phyloP scores from a whole-genome alignment of 208 protist species.

The Acanthamoeba lugdunensis region DNA sequence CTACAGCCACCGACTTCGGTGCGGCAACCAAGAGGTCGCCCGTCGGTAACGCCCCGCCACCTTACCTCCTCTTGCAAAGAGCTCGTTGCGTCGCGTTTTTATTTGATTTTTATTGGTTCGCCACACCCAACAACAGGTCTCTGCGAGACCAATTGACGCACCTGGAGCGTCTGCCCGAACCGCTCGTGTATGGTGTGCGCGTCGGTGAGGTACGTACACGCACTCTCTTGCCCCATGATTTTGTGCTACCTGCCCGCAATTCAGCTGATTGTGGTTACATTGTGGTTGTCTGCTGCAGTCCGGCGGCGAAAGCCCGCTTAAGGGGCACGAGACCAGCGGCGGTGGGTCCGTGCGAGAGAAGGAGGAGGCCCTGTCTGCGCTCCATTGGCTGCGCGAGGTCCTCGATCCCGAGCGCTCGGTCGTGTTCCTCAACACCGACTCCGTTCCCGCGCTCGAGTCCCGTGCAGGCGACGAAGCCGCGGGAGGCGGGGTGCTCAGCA shows the following conservation, averaged over 20 bases:
- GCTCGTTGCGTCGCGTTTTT: no score
- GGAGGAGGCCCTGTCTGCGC: not conserved
- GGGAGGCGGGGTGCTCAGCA: slow-evolving; percentile 32
- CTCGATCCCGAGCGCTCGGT: slow-evolving; percentile 76
- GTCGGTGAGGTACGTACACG: not conserved
- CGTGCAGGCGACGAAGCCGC: not conserved
- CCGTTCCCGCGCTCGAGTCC: slow-evolving; percentile 68
- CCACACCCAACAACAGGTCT: not conserved
- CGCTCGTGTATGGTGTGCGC: slow-evolving; percentile 6
- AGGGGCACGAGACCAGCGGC: not conserved
- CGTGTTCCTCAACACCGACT: slow-evolving; percentile 86
- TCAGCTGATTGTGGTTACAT: not conserved
- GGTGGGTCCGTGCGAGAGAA: not conserved
- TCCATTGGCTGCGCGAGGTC: slow-evolving; percentile 70
- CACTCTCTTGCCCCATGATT: not conserved
- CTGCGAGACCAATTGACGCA: not conserved
- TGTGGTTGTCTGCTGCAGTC: not conserved
- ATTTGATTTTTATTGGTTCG: no score
- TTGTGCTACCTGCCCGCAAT: not conserved
- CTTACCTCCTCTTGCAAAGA: not conserved
- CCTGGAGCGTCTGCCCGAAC: not conserved
- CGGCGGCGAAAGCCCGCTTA: not conserved
- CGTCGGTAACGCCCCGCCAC: not conserved
- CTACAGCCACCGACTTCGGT: slow-evolving; percentile 83
- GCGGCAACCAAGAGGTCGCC: slow-evolving; percentile 68